Evolutionary conservation across 495 filamentous ascomycete genomes (phyloP).

Genomic region (Annulohypoxylon bovei): DNA sequence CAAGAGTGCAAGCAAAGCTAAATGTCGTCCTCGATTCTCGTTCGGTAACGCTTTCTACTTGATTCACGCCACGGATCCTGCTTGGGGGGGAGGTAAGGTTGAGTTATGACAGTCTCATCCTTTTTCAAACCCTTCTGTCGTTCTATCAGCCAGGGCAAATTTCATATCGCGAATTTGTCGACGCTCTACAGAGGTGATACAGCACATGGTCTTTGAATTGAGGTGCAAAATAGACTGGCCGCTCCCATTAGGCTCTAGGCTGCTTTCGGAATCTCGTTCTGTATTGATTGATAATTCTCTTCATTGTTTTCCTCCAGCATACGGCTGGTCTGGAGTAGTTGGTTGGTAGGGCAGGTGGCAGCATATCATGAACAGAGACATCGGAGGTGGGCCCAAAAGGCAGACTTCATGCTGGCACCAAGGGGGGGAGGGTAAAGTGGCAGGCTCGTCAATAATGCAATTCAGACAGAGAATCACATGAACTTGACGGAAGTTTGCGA

Average conservation of each 20-base stretch:
- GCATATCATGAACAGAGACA: conserved; percentile 36
- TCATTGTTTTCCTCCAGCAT: conserved; percentile 40
- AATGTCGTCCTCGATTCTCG: conserved; percentile 39
- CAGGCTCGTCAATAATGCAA: conserved; percentile 41
- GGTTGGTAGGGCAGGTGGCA: conserved; percentile 36
- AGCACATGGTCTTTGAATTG: conserved; percentile 40
- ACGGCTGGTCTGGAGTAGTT: conserved; percentile 42
- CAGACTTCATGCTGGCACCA: conserved; percentile 28
- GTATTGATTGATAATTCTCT: conserved; percentile 45
- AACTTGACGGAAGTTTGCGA: conserved; percentile 35
- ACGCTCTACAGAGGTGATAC: conserved; percentile 33
- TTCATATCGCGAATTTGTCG: conserved; percentile 38
- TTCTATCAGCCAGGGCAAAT: conserved; percentile 32
- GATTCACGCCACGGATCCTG: conserved; percentile 26
- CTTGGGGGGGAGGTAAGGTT: conserved; percentile 18
- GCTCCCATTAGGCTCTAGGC: conserved; percentile 41
- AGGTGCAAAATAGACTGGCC: conserved; percentile 48
- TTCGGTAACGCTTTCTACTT: conserved; percentile 18
- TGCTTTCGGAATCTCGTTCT: conserved; percentile 47
- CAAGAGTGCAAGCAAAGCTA: conserved; percentile 99
- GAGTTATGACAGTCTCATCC: conserved; percentile 23
- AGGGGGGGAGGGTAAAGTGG: conserved; percentile 27
- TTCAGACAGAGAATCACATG: conserved; percentile 36
- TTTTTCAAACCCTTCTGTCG: conserved; percentile 13
- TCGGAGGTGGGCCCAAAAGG: conserved; percentile 23